Evolutionary conservation across 148 eudicot species (phyloP).

Genomic region (Bassia scoparia): DNA sequence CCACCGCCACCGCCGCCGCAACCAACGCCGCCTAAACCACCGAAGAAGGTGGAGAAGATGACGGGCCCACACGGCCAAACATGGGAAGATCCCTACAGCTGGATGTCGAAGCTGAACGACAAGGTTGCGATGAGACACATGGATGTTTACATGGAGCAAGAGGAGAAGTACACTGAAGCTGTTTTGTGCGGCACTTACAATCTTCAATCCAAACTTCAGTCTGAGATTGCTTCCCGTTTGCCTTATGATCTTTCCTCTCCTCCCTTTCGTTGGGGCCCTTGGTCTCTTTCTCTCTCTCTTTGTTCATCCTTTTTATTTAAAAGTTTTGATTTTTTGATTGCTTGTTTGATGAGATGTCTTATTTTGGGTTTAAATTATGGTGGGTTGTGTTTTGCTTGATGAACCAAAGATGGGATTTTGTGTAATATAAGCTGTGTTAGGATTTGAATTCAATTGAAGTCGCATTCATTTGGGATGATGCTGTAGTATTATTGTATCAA

Average conservation of each 20-base stretch:
- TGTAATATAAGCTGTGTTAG: background rate
- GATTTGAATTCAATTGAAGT: background rate
- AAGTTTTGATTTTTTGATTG: background rate
- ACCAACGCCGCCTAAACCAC: slow-evolving; percentile 75
- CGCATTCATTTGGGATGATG: background rate
- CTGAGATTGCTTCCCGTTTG: slow-evolving; percentile 82
- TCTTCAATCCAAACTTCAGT: slow-evolving; percentile 61
- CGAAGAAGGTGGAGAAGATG: slow-evolving; percentile 52
- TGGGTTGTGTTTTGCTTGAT: background rate
- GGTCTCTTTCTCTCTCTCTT: slow-evolving; percentile 38
- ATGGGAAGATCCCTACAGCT: slow-evolving; percentile 79
- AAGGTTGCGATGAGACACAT: slow-evolving; percentile 92
- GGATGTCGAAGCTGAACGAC: slow-evolving; percentile 92
- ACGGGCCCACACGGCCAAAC: slow-evolving; percentile 49
- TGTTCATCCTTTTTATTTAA: background rate
- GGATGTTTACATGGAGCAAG: slow-evolving; percentile 91
- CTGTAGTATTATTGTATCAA: background rate
- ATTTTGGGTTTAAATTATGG: background rate
- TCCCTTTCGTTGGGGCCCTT: slow-evolving; percentile 85
- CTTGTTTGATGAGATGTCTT: background rate
- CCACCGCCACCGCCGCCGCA: slow-evolving; percentile 45
- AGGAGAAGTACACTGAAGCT: slow-evolving; percentile 93
- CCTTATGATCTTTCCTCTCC: slow-evolving; percentile 74
- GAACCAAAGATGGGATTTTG: background rate
- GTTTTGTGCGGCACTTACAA: slow-evolving; percentile 59